Conservation (phyloP, 1,284 basidiomycete species). For the Phaffia rhodozyma region DNA sequence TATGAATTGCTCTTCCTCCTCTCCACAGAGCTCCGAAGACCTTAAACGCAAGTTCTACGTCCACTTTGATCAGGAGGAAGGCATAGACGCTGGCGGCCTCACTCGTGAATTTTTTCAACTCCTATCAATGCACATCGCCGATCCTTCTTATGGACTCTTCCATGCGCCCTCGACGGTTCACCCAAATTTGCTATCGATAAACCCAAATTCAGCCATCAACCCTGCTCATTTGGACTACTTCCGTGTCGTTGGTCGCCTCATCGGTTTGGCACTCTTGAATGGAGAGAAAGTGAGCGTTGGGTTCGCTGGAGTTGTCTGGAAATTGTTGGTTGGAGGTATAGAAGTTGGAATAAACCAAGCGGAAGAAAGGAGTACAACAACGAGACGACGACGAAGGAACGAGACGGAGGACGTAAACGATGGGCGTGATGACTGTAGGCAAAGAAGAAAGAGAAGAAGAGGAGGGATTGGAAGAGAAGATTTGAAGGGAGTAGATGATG, state of each 20-base stretch:
- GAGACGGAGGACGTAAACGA: background rate
- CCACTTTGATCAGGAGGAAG: conserved; percentile 2
- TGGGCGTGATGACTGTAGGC: background rate
- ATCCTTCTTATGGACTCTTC: conserved; percentile 10
- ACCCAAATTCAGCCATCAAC: conserved; percentile 4
- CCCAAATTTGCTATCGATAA: conserved; percentile 6
- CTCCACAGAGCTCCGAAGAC: background rate
- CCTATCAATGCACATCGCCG: conserved; percentile 4
- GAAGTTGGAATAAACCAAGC: background rate
- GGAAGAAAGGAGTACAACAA: background rate
- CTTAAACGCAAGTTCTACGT: background rate
- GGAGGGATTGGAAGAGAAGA: background rate
- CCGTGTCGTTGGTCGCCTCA: conserved; percentile 10
- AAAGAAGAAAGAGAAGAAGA: background rate
- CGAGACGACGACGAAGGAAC: background rate
- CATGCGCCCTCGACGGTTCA: background rate
- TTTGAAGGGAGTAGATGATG: conserved; percentile 10
- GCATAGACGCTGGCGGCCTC: conserved; percentile 10
- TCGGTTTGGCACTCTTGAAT: conserved; percentile 4
- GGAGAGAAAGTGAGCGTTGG: conserved; percentile 8
- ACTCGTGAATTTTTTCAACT: conserved; percentile 14
- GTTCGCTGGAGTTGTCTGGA: conserved; percentile 13
- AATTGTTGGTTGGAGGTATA: conserved; percentile 3
- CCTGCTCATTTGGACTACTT: conserved; percentile 14
- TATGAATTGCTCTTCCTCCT: background rate